A percentile compares a stretch with the other conserved stretches of the same genome.
These are phyloP conservation scores for Lumnitzera littorea DNA, from an alignment of 345 rosid species.

Conservation along the genomic window DNA sequence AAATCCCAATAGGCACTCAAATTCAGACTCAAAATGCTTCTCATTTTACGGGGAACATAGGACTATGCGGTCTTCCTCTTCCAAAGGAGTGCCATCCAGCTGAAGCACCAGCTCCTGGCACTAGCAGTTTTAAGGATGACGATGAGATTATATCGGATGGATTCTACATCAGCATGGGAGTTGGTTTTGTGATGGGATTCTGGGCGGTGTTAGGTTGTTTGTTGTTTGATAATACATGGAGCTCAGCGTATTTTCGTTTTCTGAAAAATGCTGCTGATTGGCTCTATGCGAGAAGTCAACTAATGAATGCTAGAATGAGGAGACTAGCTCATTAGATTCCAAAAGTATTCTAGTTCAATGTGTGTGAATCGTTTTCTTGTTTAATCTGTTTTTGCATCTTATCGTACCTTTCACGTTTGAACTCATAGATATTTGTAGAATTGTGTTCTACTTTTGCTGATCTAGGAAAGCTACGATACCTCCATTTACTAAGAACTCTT, in stretches of 20 bases:
- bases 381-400: too few relatives aligned
- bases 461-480: too few relatives aligned
- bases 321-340: too few relatives aligned
- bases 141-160: not conserved
- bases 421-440: too few relatives aligned
- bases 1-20: not conserved
- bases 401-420: too few relatives aligned
- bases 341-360: too few relatives aligned
- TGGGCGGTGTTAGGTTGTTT: conserved; percentile 6
- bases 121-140: not conserved
- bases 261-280: not conserved
- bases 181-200: conserved; percentile 6
- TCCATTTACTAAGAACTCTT: too few relatives aligned
- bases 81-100: conserved; percentile 1
- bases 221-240: conserved; percentile 7
- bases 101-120: not conserved
- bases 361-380: too few relatives aligned
- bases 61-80: conserved; percentile 2
- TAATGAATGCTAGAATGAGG: too few relatives aligned
- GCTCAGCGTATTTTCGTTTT: conserved; percentile 4
- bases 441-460: too few relatives aligned
- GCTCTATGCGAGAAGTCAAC: not conserved
- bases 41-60: not conserved
- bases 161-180: not conserved
- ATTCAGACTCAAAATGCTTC: not conserved